Evolutionary conservation across 2,329 filamentous ascomycete species (phyloP).

Genomic region (Stachybotrys echinatus): DNA sequence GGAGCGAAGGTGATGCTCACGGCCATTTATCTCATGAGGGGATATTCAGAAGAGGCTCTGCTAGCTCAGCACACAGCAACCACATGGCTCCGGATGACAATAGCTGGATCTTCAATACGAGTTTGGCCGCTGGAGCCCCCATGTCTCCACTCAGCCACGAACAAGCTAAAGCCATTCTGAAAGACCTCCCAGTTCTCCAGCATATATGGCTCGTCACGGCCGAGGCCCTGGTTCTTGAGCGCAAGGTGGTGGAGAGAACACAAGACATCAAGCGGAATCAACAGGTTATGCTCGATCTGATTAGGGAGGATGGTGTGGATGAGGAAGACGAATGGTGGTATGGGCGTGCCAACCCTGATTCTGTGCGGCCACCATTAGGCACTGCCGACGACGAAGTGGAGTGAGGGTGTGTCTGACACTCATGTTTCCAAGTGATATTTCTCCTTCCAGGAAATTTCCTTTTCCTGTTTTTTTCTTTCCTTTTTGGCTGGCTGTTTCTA

Average conservation of each 20-base stretch:
- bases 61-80: slow-evolving; percentile 23
- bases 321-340: slow-evolving; percentile 61
- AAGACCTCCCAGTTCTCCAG: slow-evolving; percentile 52
- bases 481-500: neutral
- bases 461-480: neutral
- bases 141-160: slow-evolving; percentile 51
- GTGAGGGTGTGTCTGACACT: neutral
- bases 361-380: slow-evolving; percentile 45
- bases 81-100: slow-evolving; percentile 24
- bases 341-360: slow-evolving; percentile 46
- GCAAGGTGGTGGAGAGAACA: slow-evolving; percentile 51
- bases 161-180: slow-evolving; percentile 42
- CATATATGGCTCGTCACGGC: slow-evolving; percentile 60
- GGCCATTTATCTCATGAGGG: slow-evolving; percentile 6
- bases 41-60: slow-evolving; percentile 4
- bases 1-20: slow-evolving; percentile 15
- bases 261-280: slow-evolving; percentile 60
- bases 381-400: slow-evolving; percentile 45
- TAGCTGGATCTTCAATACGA: slow-evolving; percentile 52
- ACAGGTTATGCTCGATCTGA: slow-evolving; percentile 58
- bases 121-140: slow-evolving; percentile 55
- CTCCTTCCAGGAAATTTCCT: no score
- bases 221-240: slow-evolving; percentile 55
- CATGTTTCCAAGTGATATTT: no score
- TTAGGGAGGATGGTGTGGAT: slow-evolving; percentile 53